These are phyloP conservation scores for Coprinellus micaceus DNA, from an alignment of 768 basidiomycete genomes.

Conservation along the genomic window DNA sequence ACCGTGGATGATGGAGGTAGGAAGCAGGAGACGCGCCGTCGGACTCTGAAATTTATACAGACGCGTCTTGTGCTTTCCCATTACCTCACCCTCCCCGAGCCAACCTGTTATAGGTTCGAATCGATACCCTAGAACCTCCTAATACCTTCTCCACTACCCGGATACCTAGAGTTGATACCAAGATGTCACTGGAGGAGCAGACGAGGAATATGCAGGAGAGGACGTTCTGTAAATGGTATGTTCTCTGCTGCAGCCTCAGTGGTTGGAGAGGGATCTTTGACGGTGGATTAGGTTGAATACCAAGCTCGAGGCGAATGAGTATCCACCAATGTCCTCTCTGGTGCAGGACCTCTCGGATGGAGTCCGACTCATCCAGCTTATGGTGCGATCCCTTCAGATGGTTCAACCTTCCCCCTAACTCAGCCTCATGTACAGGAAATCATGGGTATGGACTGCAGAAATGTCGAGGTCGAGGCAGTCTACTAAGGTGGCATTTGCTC, in stretches of 20 bases:
- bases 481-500: not conserved
- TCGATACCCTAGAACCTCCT: slow-evolving; percentile 10
- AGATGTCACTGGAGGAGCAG: slow-evolving; percentile 58
- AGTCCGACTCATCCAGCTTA: slow-evolving; percentile 90
- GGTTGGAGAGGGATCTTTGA: not conserved
- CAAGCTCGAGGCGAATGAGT: slow-evolving; percentile 80
- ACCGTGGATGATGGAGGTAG: slow-evolving; percentile 3
- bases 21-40: slow-evolving; percentile 35
- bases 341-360: slow-evolving; percentile 92
- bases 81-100: slow-evolving; percentile 1
- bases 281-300: slow-evolving; percentile 78
- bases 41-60: slow-evolving; percentile 35
- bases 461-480: not conserved
- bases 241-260: slow-evolving; percentile 1
- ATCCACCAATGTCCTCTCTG: slow-evolving; percentile 86
- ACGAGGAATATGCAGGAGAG: slow-evolving; percentile 68
- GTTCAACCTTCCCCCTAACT: not conserved
- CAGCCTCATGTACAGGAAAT: slow-evolving; percentile 65
- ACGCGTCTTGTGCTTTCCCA: slow-evolving; percentile 24
- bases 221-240: slow-evolving; percentile 90
- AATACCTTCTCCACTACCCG: slow-evolving; percentile 8
- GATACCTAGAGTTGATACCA: not conserved
- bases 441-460: slow-evolving; percentile 59
- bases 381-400: slow-evolving; percentile 48
- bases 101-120: slow-evolving; percentile 4